Evolutionary conservation across 371 early-diverging fungal species (phyloP).

Genomic region (Blakeslea trispora): DNA sequence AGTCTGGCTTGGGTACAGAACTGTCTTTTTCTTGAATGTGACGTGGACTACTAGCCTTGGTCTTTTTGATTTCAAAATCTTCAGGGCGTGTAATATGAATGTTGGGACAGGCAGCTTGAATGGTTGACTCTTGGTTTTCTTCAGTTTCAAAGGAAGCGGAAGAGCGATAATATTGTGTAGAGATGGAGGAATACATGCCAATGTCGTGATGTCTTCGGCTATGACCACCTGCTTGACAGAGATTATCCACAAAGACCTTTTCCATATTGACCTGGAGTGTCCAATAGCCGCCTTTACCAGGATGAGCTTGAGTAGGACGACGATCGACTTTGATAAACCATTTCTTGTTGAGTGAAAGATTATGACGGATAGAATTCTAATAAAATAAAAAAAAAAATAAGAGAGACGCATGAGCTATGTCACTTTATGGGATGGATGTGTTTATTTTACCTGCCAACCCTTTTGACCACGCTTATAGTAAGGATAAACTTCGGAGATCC

Average conservation of each 20-base stretch:
- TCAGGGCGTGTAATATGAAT: slow-evolving; percentile 33
- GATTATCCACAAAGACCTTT: slow-evolving; percentile 46
- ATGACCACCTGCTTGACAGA: slow-evolving; percentile 48
- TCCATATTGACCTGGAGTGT: slow-evolving; percentile 63
- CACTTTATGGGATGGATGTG: too few species aligned
- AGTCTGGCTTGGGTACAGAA: slow-evolving; percentile 17
- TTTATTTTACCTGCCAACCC: slow-evolving; percentile 80
- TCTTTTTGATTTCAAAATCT: slow-evolving; percentile 29
- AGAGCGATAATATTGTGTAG: slow-evolving; percentile 14
- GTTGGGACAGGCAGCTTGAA: slow-evolving; percentile 12
- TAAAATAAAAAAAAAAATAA: background rate
- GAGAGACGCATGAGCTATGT: too few species aligned
- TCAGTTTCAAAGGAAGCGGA: slow-evolving; percentile 6
- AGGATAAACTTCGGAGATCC: slow-evolving; percentile 81
- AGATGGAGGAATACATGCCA: slow-evolving; percentile 39
- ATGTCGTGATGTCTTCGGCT: slow-evolving; percentile 52
- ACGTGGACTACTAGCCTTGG: slow-evolving; percentile 15
- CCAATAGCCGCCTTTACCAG: slow-evolving; percentile 98
- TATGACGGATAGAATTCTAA: slow-evolving; percentile 98
- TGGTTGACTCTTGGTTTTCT: background rate
- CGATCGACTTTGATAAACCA: slow-evolving; percentile 91
- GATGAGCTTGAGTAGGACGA: slow-evolving; percentile 76
- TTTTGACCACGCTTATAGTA: slow-evolving; percentile 73
- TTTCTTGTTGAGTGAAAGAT: slow-evolving; percentile 92
- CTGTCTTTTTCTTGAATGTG: slow-evolving; percentile 21